Evolutionary conservation across 306 rosid genomes (phyloP).

Genomic region (Cyclanthera cordifolia): DNA sequence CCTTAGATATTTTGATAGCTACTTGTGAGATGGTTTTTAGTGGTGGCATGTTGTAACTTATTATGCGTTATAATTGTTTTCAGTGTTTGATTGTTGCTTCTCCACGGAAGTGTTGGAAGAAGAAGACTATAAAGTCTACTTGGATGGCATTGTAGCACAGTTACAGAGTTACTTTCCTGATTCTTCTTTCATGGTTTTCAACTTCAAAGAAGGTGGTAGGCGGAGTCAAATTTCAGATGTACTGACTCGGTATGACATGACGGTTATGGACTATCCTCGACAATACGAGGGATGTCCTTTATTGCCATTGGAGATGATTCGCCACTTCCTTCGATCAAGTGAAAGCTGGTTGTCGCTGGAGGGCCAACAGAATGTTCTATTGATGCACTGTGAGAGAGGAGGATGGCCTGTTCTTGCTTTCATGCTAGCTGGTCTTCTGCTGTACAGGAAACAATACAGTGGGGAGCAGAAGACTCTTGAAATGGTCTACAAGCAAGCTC

Average conservation of each 20-base stretch:
- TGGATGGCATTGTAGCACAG: constrained; percentile 90
- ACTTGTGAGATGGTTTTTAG: neutral
- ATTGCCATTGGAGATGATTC: constrained; percentile 87
- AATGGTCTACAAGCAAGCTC: constrained; percentile 99
- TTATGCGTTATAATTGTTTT: constrained; percentile 9
- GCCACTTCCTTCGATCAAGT: constrained; percentile 94
- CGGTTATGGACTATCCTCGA: constrained; percentile 99
- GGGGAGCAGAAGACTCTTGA: constrained; percentile 97
- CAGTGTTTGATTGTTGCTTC: constrained; percentile 99
- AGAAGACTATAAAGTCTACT: constrained; percentile 73
- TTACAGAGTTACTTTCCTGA: constrained; percentile 85
- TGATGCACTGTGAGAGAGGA: constrained; percentile 98
- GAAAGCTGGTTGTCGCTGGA: constrained; percentile 97
- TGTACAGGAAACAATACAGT: constrained; percentile 77
- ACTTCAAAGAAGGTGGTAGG: constrained; percentile 86
- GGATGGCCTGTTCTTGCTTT: constrained; percentile 99
- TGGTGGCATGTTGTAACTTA: neutral
- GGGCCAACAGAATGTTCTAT: constrained; percentile 86
- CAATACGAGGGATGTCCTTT: constrained; percentile 85
- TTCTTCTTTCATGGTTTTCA: constrained; percentile 94
- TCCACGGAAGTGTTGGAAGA: constrained; percentile 86
- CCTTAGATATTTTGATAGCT: neutral
- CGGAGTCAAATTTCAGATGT: constrained; percentile 77
- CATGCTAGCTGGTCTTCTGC: constrained; percentile 91
- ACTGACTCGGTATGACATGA: constrained; percentile 86